A percentile compares a stretch with the other conserved stretches of the same genome.
phyloP scores from a whole-genome alignment of 1,284 basidiomycete species.

The Ceratobasidium papillatum region DNA sequence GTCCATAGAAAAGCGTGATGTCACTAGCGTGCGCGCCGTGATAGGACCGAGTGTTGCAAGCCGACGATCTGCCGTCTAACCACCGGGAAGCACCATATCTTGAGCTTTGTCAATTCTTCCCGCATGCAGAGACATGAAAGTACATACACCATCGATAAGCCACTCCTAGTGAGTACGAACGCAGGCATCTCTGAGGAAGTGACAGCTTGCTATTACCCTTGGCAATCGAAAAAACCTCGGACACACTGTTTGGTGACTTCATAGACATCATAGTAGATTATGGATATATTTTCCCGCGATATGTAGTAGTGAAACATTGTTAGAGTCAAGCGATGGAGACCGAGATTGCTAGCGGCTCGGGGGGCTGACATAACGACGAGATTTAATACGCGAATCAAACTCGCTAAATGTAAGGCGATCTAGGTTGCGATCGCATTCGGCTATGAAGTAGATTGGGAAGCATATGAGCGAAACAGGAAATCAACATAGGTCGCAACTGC shows the following conservation, averaged over 20 bases:
- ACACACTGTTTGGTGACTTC: background rate
- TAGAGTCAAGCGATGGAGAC: background rate
- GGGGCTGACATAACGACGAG: background rate
- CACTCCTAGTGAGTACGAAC: background rate
- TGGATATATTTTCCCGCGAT: background rate
- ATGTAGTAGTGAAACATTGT: too few relatives aligned
- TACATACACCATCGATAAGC: conserved; percentile 38
- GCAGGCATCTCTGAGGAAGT: conserved; percentile 7
- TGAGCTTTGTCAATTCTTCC: conserved; percentile 17
- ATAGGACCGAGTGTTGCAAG: conserved; percentile 33
- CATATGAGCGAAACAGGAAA: background rate
- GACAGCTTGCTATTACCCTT: background rate
- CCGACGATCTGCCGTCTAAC: conserved; percentile 39
- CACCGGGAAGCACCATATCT: conserved; percentile 17
- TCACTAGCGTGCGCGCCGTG: conserved; percentile 35
- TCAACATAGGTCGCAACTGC: background rate
- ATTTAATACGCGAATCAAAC: conserved; percentile 1
- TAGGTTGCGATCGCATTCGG: background rate
- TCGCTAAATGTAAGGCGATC: background rate
- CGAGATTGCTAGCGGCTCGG: background rate
- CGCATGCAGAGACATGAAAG: conserved; percentile 28
- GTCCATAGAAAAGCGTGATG: conserved; percentile 26
- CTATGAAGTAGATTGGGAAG: background rate
- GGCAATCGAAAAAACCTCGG: conserved; percentile 29
- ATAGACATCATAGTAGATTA: background rate